These are phyloP conservation scores for Angomonas ambiguus DNA, from an alignment of 208 protist species.

Conservation along the genomic window DNA sequence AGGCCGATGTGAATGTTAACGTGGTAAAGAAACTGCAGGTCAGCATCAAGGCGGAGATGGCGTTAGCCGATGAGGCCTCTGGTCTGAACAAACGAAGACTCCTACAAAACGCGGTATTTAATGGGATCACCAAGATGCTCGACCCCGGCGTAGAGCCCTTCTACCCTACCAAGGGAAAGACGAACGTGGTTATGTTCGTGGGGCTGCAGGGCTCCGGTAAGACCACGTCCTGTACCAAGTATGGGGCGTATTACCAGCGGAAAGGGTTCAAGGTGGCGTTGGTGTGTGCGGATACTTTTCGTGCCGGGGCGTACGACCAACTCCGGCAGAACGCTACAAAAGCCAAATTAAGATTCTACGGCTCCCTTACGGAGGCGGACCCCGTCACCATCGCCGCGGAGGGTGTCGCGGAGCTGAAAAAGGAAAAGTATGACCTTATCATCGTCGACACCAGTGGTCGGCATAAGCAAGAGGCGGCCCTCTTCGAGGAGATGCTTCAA, in stretches of 20 bases:
- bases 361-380: conserved; percentile 93
- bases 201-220: conserved; percentile 97
- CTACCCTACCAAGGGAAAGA: conserved; percentile 92
- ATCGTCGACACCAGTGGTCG: conserved; percentile 99
- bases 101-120: conserved; percentile 95
- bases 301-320: conserved; percentile 95
- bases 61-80: conserved; percentile 90
- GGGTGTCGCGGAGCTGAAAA: conserved; percentile 96
- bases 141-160: conserved; percentile 96
- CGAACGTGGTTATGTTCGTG: conserved; percentile 99
- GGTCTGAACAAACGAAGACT: conserved; percentile 96
- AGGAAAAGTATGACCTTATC: conserved; percentile 97
- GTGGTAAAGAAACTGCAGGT: conserved; percentile 92
- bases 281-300: conserved; percentile 99
- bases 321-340: conserved; percentile 99
- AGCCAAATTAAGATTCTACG: conserved; percentile 98
- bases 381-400: conserved; percentile 95
- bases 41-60: conserved; percentile 90
- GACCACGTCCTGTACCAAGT: conserved; percentile 99
- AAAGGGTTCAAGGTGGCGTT: conserved; percentile 95
- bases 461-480: conserved; percentile 97
- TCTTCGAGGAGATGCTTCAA: conserved; percentile 99
- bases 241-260: conserved; percentile 93
- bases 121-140: conserved; percentile 95
- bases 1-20: conserved; percentile 96